Evolutionary conservation across 2,329 filamentous ascomycete genomes (phyloP).

Genomic region (Dryadomyces sulphureus): DNA sequence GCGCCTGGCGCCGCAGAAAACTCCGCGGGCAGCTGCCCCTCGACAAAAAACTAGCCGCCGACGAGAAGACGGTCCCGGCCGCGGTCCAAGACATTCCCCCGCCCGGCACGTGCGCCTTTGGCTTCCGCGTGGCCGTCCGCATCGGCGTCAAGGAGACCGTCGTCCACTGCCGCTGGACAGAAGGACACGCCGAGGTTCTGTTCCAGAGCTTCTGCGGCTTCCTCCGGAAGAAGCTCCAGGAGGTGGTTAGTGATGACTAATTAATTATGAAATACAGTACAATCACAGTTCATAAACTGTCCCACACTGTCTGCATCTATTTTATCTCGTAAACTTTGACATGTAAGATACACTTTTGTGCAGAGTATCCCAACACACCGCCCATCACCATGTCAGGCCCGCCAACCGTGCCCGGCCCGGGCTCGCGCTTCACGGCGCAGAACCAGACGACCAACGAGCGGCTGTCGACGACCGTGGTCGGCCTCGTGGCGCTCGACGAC

Average conservation of each 20-base stretch:
- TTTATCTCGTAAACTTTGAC: neutral
- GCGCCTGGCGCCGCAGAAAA: conserved; percentile 53
- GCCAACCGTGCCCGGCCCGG: too few species aligned
- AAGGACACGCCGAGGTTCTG: conserved; percentile 55
- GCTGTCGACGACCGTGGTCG: conserved; percentile 75
- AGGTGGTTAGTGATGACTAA: neutral
- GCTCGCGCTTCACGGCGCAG: conserved; percentile 58
- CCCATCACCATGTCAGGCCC: conserved; percentile 24
- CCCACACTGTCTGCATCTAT: neutral
- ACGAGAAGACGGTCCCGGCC: neutral
- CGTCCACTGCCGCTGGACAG: conserved; percentile 53
- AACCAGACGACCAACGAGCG: conserved; percentile 66
- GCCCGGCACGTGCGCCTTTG: conserved; percentile 28
- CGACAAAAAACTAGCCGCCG: neutral
- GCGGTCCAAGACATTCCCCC: neutral
- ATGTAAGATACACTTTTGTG: neutral
- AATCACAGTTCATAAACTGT: neutral
- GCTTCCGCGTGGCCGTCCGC: conserved; percentile 40
- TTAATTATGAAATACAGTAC: neutral
- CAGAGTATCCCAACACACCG: neutral
- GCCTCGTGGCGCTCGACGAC: conserved; percentile 80
- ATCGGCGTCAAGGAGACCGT: conserved; percentile 24
- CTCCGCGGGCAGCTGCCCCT: conserved; percentile 19
- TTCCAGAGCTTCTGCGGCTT: conserved; percentile 86
- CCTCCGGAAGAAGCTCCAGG: conserved; percentile 40